These are phyloP conservation scores for Gonapodya prolifera DNA, from an alignment of 192 early-diverging fungal species.

Conservation along the genomic window DNA sequence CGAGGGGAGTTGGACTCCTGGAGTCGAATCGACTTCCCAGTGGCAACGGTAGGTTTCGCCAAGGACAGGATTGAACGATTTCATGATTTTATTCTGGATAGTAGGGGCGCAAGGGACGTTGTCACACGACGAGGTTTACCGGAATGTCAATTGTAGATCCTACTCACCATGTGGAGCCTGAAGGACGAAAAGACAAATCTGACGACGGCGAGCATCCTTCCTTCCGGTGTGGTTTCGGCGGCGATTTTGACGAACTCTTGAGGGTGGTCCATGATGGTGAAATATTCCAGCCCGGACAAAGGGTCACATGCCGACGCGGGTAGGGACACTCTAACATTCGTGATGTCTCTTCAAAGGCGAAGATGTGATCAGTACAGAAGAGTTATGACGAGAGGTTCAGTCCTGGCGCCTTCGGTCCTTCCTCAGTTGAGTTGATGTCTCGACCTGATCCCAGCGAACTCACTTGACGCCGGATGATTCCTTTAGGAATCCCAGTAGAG, in stretches of 20 bases:
- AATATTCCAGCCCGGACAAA: slow-evolving; percentile 60
- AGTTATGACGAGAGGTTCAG: background rate
- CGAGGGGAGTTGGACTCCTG: no score
- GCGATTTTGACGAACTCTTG: slow-evolving; percentile 54
- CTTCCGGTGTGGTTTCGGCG: slow-evolving; percentile 44
- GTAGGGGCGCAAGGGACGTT: no score
- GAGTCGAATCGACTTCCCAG: slow-evolving; percentile 35
- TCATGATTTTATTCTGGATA: slow-evolving; percentile 23
- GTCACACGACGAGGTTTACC: background rate
- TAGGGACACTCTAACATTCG: slow-evolving; percentile 42
- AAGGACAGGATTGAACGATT: slow-evolving; percentile 44
- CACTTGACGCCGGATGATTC: slow-evolving; percentile 58
- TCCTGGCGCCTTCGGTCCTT: background rate
- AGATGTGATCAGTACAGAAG: background rate
- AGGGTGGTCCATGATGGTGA: slow-evolving; percentile 66
- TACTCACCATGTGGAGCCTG: slow-evolving; percentile 45
- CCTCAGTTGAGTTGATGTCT: background rate
- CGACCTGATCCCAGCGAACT: slow-evolving; percentile 29
- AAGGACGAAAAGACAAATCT: slow-evolving; percentile 56
- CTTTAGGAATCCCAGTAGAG: slow-evolving; percentile 43
- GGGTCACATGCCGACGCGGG: slow-evolving; percentile 60
- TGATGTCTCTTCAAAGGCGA: background rate
- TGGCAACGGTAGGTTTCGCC: slow-evolving; percentile 44
- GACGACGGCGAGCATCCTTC: slow-evolving; percentile 55
- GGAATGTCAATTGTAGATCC: slow-evolving; percentile 10